Base-by-base conservation (phyloP, 192 early-diverging fungal species). In the Rhizophagus clarus region DNA sequence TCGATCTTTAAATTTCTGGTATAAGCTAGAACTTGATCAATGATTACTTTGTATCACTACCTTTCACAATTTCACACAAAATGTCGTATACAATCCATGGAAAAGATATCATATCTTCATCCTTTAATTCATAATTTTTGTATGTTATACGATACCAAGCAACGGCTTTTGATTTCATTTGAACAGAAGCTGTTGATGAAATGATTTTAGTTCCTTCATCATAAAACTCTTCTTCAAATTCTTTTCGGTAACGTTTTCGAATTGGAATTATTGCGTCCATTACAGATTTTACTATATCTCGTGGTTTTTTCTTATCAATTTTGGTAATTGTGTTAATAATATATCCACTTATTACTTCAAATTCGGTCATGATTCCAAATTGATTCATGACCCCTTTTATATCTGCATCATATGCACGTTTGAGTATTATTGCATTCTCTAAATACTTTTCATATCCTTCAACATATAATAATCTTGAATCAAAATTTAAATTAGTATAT, bases 131-230 rank as follows among this genome's bases (percentile, higher is more conserved):
- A n/a, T 31, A 32, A 3, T 82, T 68, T 67, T 89, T 85, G 79
- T 94, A 94, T 3, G 90, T 90, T n/a, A 89, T 92, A 47, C 89
- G 87, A 70, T 94, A 93, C 93, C 93, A 94, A 0, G 93, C 92
- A 9, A 84, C 86, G 0, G 89, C 91, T 70, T 90, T 91, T 17
- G 76, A 83, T 49, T 88, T 84, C 32, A 87, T 71, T 17, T 61
- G 56, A 24, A 61, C 51, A 4, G 62, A 47, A 49, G 51, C 49
- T 12, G 76, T 81, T 0, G 63, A 51, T 17, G 83, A 20, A 3
- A 84, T 37, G 9, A 78, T 45, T 34, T 81, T 82, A 1, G 79
- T 68, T 14, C 82, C 84, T 15, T 81, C 76, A 1, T 37, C 51
- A 29, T 73, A 22, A 76, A 90, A 86, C 31, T 85, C 82, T 49